Conservation (phyloP, 768 basidiomycete species). For the Kwoniella newhampshirensis region DNA sequence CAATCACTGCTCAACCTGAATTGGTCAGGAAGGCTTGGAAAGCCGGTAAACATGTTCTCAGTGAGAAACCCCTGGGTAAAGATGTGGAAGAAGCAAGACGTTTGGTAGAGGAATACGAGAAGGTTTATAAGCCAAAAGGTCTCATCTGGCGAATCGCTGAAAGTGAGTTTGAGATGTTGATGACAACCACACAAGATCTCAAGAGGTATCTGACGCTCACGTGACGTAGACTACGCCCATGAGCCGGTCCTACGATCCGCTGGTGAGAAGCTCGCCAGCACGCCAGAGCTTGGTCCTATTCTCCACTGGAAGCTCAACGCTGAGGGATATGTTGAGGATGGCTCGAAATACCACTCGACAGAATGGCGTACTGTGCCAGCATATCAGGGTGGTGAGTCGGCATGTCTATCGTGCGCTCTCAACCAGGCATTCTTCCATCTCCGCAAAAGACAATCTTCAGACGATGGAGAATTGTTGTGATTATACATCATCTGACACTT, state of each 20-base stretch:
- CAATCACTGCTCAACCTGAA: conserved; percentile 71
- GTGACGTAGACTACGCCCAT: conserved; percentile 36
- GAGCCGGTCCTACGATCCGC: conserved; percentile 38
- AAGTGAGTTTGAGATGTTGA: conserved; percentile 58
- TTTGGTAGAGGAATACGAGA: conserved; percentile 68
- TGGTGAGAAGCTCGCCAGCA: conserved; percentile 20
- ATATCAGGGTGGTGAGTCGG: conserved; percentile 53
- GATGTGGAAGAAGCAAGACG: conserved; percentile 65
- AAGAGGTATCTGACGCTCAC: no score
- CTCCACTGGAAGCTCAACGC: conserved; percentile 64
- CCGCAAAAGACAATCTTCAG: no score
- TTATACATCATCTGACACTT: not conserved
- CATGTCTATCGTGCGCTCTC: no score
- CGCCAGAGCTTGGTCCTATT: conserved; percentile 62
- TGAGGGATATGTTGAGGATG: conserved; percentile 62
- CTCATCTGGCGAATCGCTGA: conserved; percentile 79
- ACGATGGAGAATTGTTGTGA: not conserved
- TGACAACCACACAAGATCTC: not conserved
- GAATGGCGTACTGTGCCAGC: conserved; percentile 81
- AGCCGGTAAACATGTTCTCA: conserved; percentile 83
- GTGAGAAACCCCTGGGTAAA: conserved; percentile 81
- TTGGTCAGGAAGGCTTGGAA: conserved; percentile 60
- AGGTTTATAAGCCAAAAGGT: conserved; percentile 65
- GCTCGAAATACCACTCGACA: conserved; percentile 75
- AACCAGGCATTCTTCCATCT: no score